phyloP scores from a whole-genome alignment of 305 asterid genomes.

The Nicotiana rustica region DNA sequence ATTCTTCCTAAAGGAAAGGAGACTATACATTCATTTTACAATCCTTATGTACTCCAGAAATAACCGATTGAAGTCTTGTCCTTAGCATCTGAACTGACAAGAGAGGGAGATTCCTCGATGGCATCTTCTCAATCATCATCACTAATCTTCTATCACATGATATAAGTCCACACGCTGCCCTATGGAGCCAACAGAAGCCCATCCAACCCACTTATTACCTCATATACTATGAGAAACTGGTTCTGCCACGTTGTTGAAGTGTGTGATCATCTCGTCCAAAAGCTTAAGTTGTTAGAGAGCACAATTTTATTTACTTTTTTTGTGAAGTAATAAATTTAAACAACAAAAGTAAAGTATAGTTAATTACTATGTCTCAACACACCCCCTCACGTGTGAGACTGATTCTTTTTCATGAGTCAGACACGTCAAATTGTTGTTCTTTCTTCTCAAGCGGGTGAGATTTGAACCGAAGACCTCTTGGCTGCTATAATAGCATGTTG shows the following conservation, averaged over 20 bases:
- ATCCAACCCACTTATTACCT: not conserved
- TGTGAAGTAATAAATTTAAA: no score
- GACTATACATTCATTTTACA: not conserved
- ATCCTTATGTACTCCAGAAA: slow-evolving; percentile 10
- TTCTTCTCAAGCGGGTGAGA: no score
- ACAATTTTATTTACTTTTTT: no score
- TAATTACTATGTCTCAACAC: no score
- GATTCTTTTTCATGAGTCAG: no score
- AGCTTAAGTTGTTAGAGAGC: no score
- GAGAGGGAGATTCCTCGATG: not conserved
- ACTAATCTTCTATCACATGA: not conserved
- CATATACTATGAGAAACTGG: not conserved
- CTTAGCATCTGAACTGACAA: slow-evolving; percentile 20
- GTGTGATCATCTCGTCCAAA: no score
- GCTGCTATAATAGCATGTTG: no score
- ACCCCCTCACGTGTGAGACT: no score
- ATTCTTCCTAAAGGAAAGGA: not conserved
- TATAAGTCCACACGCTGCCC: not conserved
- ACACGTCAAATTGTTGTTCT: no score
- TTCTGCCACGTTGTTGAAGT: not conserved
- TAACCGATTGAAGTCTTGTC: not conserved
- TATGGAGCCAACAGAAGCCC: not conserved
- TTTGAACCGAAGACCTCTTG: no score
- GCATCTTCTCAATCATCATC: slow-evolving; percentile 1
- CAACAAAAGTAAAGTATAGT: no score